Evolutionary conservation across 805 yeast genomes (phyloP), one percentile per base, ranked within the genome.

Genomic region (Saturnispora diversa): DNA sequence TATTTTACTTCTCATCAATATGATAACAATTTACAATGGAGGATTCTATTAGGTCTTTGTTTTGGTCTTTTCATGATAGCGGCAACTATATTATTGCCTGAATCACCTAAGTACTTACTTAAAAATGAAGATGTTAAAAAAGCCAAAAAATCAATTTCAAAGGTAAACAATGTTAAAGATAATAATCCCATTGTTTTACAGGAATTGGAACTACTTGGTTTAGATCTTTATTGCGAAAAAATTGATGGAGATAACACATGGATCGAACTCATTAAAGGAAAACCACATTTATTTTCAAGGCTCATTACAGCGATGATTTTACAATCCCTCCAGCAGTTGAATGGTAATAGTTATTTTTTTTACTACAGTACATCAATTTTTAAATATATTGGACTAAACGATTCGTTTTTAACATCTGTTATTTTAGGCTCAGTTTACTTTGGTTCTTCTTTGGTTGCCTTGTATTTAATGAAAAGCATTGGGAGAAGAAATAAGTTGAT

Each of bases 291-390:
- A 88, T 61, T 75, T 84, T 46, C 76, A 97, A 55, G 97, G 96
- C 6, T 71, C 88, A 47, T 67, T 86, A 24, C 78, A 90, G 55
- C 92, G 88, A 10, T 87, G 67, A 95, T 92, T 26, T 65, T 90
- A 49, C 97, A 92, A 64, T 96, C 94, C 43, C 81, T 90, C 54
- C 97, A 90, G 67, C 98, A 90, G 65, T 86, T 90, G 53, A 83
- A 95, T 13, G 97, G 97, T 50, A 88, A 90, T 75, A 92, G 92
- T 64, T 85, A 97, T 6, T 72, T 90, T 53, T 84, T 90, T 94
- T 90, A 92, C 66, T 90, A 88, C 63, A 81, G 94, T 35, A 79
- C 94, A 24, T 87, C 97, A 1, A 82, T 92, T 50, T 92, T 92
- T 56, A 80, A 87, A 59, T 78, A 87, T 28, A 84, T 88, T 41